Evolutionary conservation across 140 eudicot species (phyloP).

Genomic region (Bidens hawaiensis): DNA sequence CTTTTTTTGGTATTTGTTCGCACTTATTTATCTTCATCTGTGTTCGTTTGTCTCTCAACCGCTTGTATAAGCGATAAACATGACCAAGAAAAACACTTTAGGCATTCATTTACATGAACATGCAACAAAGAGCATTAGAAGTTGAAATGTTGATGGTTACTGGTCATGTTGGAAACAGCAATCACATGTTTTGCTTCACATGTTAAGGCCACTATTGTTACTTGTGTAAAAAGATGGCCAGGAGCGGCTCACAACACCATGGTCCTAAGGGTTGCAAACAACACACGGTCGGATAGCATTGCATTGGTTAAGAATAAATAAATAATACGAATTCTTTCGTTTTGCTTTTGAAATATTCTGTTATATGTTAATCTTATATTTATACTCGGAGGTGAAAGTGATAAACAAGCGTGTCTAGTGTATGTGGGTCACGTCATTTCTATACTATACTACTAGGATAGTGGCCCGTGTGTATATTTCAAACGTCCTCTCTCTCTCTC

Average conservation of each 20-base stretch:
- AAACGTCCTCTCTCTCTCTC: no score
- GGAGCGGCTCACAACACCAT: slow-evolving; percentile 60
- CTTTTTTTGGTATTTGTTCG: no score
- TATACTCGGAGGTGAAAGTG: neutral
- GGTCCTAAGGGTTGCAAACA: slow-evolving; percentile 94
- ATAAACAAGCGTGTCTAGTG: neutral
- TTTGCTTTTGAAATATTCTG: neutral
- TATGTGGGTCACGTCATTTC: neutral
- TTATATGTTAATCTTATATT: neutral
- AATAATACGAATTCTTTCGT: neutral
- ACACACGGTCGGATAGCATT: slow-evolving; percentile 56
- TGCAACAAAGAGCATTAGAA: no score
- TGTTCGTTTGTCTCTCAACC: no score
- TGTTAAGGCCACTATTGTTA: slow-evolving; percentile 86
- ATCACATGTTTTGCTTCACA: slow-evolving; percentile 90
- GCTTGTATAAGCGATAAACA: no score
- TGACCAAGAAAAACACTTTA: no score
- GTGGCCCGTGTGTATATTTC: no score
- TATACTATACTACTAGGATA: no score
- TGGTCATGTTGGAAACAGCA: slow-evolving; percentile 68
- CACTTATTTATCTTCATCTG: no score
- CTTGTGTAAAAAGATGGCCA: slow-evolving; percentile 55
- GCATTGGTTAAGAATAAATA: no score
- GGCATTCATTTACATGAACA: no score
- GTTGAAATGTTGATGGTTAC: no score